Base-by-base conservation (phyloP, 1,284 basidiomycete species). In the Tranzscheliella williamsii region DNA sequence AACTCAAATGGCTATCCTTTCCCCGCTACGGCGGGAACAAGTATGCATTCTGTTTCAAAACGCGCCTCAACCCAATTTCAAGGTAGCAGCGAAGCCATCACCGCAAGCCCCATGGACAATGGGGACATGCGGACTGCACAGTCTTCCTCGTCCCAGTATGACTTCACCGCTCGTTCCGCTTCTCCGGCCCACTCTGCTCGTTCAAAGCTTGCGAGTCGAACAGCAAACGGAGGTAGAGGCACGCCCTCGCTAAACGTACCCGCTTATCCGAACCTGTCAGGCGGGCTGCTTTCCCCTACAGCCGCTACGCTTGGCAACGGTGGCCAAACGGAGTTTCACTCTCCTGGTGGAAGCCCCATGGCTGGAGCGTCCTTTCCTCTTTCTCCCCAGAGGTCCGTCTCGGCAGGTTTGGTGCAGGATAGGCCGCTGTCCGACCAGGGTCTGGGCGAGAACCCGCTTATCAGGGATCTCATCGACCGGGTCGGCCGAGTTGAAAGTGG, bases 401-500 rank as follows among this genome's bases (percentile, higher is more conserved):
- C 53, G 27, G 56, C 42, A 3, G 56, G 42, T 7, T 30, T 56
- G 22, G 39, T 53, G 24, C 46, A 49, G 17, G 48, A 55, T 36
- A 49, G 38, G 42, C n/a, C n/a, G n/a, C 48, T 47, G 5, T 12
- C 22, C 15, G 64, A 67, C 13, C 47, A 57, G 7, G 24, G 26
- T 5, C 29, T 52, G 8, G 38, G 18, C 36, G 51, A 61, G 20
- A 51, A 42, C n/a, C 33, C 60, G 16, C 22, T 88, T 57, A 84
- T 91, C 53, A 84, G 85, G 54, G 88, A 90, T 53, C 81, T 91
- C 41, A 76, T 90, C 26, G 87, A 88, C 55, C 85, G 89, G 24
- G 82, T 91, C 33, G 78, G 83, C 26, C 84, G 86, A 39, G 86
- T 84, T 75, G 89, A 91, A 78, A 81, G 82, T 48, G 82, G 84